phyloP scores from a whole-genome alignment of 2,329 filamentous ascomycete species.

The Xylariaceae sp. region DNA sequence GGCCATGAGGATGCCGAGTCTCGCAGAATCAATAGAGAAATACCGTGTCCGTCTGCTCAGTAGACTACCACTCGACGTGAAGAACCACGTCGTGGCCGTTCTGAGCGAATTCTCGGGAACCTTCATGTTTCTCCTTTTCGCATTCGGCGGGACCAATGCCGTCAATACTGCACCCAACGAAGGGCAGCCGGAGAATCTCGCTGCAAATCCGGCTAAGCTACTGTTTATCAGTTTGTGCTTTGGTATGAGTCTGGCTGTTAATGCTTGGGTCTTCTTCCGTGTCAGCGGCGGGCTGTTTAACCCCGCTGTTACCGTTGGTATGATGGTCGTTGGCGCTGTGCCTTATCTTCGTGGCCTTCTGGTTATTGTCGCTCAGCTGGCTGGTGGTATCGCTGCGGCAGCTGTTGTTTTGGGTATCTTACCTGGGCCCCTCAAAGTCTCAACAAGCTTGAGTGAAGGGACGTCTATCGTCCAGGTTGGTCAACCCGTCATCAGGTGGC shows the following conservation, averaged over 20 bases:
- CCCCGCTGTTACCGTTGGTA: conserved; percentile 39
- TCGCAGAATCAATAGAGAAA: no score
- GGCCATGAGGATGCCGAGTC: no score
- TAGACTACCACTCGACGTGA: conserved; percentile 11
- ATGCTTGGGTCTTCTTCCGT: conserved; percentile 40
- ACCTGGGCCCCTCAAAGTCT: conserved; percentile 43
- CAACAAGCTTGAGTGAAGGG: conserved; percentile 41
- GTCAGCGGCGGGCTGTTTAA: conserved; percentile 32
- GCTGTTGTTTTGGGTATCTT: conserved; percentile 44
- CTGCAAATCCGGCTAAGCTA: conserved; percentile 20
- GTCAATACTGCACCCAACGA: conserved; percentile 20
- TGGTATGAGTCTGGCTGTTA: conserved; percentile 35
- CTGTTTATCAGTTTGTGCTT: conserved; percentile 33
- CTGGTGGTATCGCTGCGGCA: conserved; percentile 43
- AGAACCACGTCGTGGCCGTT: conserved; percentile 25
- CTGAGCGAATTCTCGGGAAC: conserved; percentile 28
- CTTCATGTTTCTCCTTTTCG: conserved; percentile 30
- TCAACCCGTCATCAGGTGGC: no score
- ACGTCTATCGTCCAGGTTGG: conserved; percentile 40
- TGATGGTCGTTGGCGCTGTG: conserved; percentile 42
- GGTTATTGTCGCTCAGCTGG: conserved; percentile 44
- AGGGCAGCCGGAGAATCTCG: conserved; percentile 4
- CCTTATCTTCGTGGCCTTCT: conserved; percentile 36
- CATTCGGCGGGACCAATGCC: conserved; percentile 28
- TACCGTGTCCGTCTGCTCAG: no score